Evolutionary conservation across 192 early-diverging fungal genomes (phyloP).

Genomic region (Backusella morwellensis): DNA sequence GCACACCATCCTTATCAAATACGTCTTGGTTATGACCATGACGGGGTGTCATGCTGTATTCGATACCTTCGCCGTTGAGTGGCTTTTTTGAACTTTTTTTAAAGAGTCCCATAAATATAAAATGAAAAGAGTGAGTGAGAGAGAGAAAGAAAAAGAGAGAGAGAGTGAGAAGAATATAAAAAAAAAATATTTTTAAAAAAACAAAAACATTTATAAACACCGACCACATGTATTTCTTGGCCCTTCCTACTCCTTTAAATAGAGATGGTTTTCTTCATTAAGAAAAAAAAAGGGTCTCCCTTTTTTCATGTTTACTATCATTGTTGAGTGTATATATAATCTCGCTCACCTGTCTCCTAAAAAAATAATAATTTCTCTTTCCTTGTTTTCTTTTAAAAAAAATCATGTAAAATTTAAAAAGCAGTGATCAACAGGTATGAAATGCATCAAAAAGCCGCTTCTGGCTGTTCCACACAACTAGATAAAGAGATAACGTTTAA

Average conservation of each 20-base stretch:
- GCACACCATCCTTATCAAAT: conserved; percentile 24
- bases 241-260: background rate
- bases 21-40: conserved; percentile 24
- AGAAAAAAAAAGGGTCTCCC: background rate
- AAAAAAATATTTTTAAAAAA: background rate
- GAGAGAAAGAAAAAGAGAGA: background rate
- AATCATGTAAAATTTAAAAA: too few species aligned
- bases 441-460: too few species aligned
- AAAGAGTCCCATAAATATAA: background rate
- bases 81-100: background rate
- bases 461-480: too few species aligned
- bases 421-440: too few species aligned
- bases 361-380: background rate
- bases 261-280: background rate
- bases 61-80: background rate
- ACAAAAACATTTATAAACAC: background rate
- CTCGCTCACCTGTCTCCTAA: background rate
- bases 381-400: background rate
- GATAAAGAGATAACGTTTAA: too few species aligned
- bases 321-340: background rate
- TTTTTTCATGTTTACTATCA: background rate
- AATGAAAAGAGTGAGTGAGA: background rate
- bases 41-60: conserved; percentile 25
- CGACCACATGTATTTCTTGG: background rate
- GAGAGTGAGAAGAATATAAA: background rate